phyloP scores from a whole-genome alignment of 441 rosid species.

The Metrosideros polymorpha region DNA sequence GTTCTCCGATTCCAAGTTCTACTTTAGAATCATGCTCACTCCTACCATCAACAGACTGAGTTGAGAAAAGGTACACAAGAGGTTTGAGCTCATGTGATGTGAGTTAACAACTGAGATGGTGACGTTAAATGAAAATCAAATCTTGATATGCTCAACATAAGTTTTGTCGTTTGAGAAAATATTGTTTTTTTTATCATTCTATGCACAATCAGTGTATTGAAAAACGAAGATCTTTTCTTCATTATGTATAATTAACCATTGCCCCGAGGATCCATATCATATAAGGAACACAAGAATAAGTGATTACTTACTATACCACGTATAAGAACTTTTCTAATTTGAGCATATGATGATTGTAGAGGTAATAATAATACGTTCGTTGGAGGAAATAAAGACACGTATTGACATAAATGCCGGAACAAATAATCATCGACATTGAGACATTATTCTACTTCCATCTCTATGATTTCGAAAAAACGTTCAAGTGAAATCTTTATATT shows the following conservation, averaged over 20 bases:
- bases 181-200: neutral
- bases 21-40: too few relatives aligned
- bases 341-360: neutral
- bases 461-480: neutral
- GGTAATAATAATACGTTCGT: neutral
- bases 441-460: neutral
- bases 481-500: too few relatives aligned
- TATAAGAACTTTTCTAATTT: rapidly evolving
- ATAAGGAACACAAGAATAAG: neutral
- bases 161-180: too few relatives aligned
- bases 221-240: neutral
- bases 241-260: neutral
- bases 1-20: too few relatives aligned
- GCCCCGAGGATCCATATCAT: neutral
- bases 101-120: too few relatives aligned
- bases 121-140: too few relatives aligned
- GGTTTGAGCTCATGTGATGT: too few relatives aligned
- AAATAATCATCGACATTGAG: neutral
- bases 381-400: neutral
- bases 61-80: too few relatives aligned
- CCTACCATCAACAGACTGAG: too few relatives aligned
- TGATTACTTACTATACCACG: neutral
- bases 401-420: rapidly evolving
- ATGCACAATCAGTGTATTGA: neutral
- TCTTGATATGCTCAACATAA: too few relatives aligned